These are phyloP conservation scores for Pseudogymnoascus sp. DNA, from an alignment of 2,329 filamentous ascomycete species.

Conservation along the genomic window DNA sequence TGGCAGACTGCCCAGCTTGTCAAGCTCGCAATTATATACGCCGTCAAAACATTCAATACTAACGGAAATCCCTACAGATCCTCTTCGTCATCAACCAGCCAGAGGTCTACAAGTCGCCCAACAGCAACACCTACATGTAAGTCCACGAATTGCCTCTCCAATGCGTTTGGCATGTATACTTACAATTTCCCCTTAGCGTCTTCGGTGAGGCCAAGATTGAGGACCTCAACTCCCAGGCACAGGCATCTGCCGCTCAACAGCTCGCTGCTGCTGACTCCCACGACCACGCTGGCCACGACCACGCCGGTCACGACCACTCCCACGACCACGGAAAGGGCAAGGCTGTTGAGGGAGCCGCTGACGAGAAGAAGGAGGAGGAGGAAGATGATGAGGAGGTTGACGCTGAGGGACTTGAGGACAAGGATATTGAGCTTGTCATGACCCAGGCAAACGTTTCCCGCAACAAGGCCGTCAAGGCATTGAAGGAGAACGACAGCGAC, in stretches of 20 bases:
- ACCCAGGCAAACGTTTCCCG: conserved; percentile 92
- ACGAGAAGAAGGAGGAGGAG: conserved; percentile 71
- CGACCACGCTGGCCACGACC: conserved; percentile 44
- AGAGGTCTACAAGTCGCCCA: conserved; percentile 98
- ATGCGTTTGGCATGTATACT: conserved; percentile 2
- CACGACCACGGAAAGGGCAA: conserved; percentile 64
- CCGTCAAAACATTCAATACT: not conserved
- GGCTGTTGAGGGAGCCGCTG: conserved; percentile 51
- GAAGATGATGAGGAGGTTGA: conserved; percentile 96
- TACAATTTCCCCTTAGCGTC: conserved; percentile 53
- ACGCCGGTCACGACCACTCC: conserved; percentile 59
- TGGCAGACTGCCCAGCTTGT: conserved; percentile 9
- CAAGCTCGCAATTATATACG: not conserved
- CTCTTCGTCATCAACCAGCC: conserved; percentile 99
- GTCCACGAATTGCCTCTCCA: conserved; percentile 31
- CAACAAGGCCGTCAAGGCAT: conserved; percentile 97
- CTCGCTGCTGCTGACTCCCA: conserved; percentile 65
- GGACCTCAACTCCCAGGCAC: conserved; percentile 97
- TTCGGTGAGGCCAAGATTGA: conserved; percentile 99
- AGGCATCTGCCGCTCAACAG: conserved; percentile 92
- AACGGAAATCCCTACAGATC: conserved; percentile 51
- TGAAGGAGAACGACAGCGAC: conserved; percentile 99
- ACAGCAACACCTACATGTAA: conserved; percentile 99
- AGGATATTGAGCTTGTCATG: conserved; percentile 99
- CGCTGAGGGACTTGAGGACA: conserved; percentile 88